Base-by-base conservation (phyloP, 176 grass and related monocot species). In the Dendrocalamus sinicus region DNA sequence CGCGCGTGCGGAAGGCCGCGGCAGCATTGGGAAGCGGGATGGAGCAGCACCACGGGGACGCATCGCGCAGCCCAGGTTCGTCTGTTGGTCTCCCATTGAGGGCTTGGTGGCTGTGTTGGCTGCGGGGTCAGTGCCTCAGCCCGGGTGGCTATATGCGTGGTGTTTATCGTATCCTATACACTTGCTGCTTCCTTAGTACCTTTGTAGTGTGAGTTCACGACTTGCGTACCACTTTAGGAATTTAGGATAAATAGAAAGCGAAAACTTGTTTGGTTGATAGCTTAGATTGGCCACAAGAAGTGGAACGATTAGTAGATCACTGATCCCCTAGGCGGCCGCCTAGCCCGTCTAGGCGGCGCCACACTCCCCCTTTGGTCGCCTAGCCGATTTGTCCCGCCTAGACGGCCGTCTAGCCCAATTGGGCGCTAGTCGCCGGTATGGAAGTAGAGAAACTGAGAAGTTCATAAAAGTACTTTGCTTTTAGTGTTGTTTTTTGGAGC, bases 61-160 rank as follows among this genome's bases (percentile, higher is more conserved):
- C 58, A 43, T 82, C 68, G 16, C 68, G 51, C 80, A 52, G 51
- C 80, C 80, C 89, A 87, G 89, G 89, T 83, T 79, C 73, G 58
- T 84, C 12, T 67, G 6, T 26, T 75, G 19, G 78, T 76, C 15
- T 44, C 67, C 37, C 67, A 8, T 82, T 9, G 35, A n/a, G 26
- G 26, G 48, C 28, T 76, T 10, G 22, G 80, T 15, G 17, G 10
- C 52, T 77, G 35, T n/a, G 22, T 50, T 20, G 72, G 45, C 46
- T 46, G 37, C 17, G 26, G 74, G 63, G 69, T 40, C 73, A 15
- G 32, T 77, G 61, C 40, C 57, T 44, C 23, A 54, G 48, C 40
- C 47, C 47, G 47, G 52, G 50, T 48, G 51, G 23, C 40, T 78
- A 23, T 70, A 19, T 51, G 35, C 46, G 47, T 24, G 50, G 19